Percentiles rank a stretch among this genome's conserved stretches.
Conservation (phyloP, 2,329 filamentous ascomycete species). For the Aureobasidium uvarum region DNA sequence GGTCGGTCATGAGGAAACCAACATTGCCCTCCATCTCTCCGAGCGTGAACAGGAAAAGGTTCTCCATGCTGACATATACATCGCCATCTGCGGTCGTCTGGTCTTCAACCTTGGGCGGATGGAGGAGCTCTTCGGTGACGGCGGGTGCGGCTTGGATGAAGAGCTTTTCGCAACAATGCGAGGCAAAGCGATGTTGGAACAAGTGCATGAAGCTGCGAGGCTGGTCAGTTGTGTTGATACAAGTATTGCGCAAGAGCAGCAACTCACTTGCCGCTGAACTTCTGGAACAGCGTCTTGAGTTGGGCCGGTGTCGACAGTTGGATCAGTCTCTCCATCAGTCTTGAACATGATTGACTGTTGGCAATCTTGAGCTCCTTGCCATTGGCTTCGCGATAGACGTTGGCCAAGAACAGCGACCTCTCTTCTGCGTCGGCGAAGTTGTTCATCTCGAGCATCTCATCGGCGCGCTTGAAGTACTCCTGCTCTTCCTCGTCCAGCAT, state of each 20-base stretch:
- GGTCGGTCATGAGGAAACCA: constrained; percentile 78
- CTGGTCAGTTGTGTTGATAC: neutral
- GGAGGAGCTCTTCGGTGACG: constrained; percentile 68
- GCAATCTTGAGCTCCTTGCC: constrained; percentile 96
- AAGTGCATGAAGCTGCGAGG: constrained; percentile 69
- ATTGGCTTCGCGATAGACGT: constrained; percentile 79
- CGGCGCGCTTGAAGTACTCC: constrained; percentile 89
- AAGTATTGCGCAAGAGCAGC: neutral
- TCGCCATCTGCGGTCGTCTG: constrained; percentile 47
- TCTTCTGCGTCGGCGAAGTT: constrained; percentile 74
- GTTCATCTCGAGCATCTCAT: constrained; percentile 86
- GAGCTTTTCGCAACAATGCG: constrained; percentile 93
- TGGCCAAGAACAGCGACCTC: constrained; percentile 60
- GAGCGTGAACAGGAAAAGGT: constrained; percentile 76
- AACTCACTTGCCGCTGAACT: constrained; percentile 72
- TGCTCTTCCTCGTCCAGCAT: constrained; percentile 91
- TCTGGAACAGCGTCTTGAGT: constrained; percentile 81
- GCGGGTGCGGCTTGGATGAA: constrained; percentile 79
- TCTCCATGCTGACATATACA: constrained; percentile 69
- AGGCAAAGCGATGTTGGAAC: constrained; percentile 92
- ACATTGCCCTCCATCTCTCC: constrained; percentile 86
- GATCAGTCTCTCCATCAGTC: constrained; percentile 88
- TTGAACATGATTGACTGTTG: constrained; percentile 91
- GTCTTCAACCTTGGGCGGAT: constrained; percentile 47
- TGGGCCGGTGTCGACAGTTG: constrained; percentile 73